phyloP scores from a whole-genome alignment of 2,329 filamentous ascomycete genomes.

The Juglanconis juglandina region DNA sequence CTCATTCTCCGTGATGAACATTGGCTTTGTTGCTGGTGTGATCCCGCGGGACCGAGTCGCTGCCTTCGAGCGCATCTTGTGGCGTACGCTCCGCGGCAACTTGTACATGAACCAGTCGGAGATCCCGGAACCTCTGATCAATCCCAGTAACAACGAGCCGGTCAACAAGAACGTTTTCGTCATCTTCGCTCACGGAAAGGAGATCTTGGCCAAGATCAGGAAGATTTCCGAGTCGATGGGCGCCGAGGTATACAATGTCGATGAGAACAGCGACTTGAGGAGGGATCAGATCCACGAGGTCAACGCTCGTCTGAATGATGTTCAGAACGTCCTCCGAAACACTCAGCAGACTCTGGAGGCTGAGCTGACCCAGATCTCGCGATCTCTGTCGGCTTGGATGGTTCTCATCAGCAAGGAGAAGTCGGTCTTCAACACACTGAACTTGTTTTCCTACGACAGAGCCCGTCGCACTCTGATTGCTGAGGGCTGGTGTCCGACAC shows the following conservation, averaged over 20 bases:
- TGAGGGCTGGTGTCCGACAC: conserved; percentile 95
- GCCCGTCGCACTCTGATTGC: conserved; percentile 94
- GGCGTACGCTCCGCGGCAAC: conserved; percentile 95
- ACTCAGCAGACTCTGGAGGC: conserved; percentile 92
- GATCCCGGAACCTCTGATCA: conserved; percentile 88
- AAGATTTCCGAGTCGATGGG: conserved; percentile 98
- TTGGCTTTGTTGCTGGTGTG: conserved; percentile 95
- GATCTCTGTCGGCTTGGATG: conserved; percentile 94
- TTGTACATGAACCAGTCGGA: conserved; percentile 99
- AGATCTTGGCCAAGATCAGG: conserved; percentile 96
- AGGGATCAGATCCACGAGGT: conserved; percentile 97
- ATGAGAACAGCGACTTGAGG: conserved; percentile 93
- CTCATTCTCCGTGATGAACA: conserved; percentile 96
- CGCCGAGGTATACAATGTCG: conserved; percentile 92
- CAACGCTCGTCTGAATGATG: conserved; percentile 86
- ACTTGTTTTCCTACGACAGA: conserved; percentile 94
- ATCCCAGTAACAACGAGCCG: conserved; percentile 88
- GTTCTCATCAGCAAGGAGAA: conserved; percentile 98
- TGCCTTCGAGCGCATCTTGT: conserved; percentile 94
- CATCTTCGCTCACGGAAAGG: conserved; percentile 97
- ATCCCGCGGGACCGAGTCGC: conserved; percentile 90
- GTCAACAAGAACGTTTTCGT: conserved; percentile 98
- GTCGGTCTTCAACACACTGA: conserved; percentile 91
- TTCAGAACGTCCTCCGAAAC: conserved; percentile 88
- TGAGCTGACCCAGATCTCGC: conserved; percentile 89